A percentile compares a stretch with the other conserved stretches of the same genome.
Conservation (phyloP, 257 asterid species). For the Penstemon newberryi region DNA sequence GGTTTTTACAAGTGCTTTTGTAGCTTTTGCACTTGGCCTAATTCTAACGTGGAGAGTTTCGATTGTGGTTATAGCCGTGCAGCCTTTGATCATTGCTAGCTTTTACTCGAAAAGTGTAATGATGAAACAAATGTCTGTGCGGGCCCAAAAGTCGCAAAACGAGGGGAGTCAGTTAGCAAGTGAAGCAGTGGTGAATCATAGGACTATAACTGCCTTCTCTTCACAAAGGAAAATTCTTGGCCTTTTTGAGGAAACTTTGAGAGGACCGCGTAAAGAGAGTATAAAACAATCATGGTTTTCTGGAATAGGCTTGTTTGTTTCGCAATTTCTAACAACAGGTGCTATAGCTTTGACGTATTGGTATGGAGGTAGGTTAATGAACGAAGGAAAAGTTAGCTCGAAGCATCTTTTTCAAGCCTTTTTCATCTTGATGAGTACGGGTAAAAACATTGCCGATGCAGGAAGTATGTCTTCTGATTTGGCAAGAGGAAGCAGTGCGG, state of each 20-base stretch:
- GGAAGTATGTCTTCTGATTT: constrained; percentile 77
- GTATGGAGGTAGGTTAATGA: constrained; percentile 82
- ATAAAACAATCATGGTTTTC: constrained; percentile 70
- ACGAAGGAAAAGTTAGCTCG: constrained; percentile 42
- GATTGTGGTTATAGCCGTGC: constrained; percentile 66
- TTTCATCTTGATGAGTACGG: constrained; percentile 77
- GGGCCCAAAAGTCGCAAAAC: constrained; percentile 59
- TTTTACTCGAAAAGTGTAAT: constrained; percentile 56
- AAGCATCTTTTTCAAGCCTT: constrained; percentile 65
- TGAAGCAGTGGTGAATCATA: constrained; percentile 69
- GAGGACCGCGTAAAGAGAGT: constrained; percentile 50
- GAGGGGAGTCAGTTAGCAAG: constrained; percentile 78
- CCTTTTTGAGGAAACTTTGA: constrained; percentile 47
- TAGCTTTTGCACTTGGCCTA: constrained; percentile 55
- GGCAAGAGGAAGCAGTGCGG: constrained; percentile 63
- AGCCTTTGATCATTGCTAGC: constrained; percentile 58
- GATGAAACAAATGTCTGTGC: constrained; percentile 58
- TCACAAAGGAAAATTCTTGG: constrained; percentile 57
- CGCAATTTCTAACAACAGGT: constrained; percentile 58
- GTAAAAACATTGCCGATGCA: constrained; percentile 75
- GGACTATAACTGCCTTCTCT: constrained; percentile 72
- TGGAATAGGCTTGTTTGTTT: constrained; percentile 49
- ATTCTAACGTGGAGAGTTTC: constrained; percentile 67
- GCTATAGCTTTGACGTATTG: constrained; percentile 67
- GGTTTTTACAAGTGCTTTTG: constrained; percentile 48